Conservation (phyloP, 371 early-diverging fungal genomes). For the Fennellomyces sp. region DNA sequence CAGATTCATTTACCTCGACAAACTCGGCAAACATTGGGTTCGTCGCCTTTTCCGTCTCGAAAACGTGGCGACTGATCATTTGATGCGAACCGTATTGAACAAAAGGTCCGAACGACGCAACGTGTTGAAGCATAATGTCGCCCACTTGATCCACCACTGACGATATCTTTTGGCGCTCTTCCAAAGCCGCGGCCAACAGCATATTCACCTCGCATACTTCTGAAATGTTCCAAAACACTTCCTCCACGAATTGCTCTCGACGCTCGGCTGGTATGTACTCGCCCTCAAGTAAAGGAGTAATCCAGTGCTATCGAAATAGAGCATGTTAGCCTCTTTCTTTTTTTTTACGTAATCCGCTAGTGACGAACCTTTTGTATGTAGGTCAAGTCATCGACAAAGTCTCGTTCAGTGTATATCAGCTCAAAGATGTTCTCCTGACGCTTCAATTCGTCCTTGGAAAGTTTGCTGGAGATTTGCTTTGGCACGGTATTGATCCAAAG, state of each 20-base stretch:
- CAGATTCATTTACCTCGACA: conserved; percentile 56
- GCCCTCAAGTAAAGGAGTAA: conserved; percentile 68
- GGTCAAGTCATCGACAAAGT: conserved; percentile 83
- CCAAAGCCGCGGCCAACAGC: conserved; percentile 65
- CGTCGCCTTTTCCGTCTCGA: conserved; percentile 76
- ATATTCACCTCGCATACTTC: conserved; percentile 75
- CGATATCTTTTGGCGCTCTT: conserved; percentile 71
- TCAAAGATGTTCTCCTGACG: conserved; percentile 95
- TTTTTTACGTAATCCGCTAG: too few species aligned
- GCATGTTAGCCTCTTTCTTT: too few species aligned
- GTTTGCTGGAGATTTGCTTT: conserved; percentile 68
- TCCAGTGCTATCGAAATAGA: conserved; percentile 58
- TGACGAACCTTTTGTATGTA: conserved; percentile 64
- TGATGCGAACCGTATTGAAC: conserved; percentile 91
- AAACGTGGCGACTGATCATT: conserved; percentile 77
- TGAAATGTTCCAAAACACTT: conserved; percentile 83
- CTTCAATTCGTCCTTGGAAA: conserved; percentile 77
- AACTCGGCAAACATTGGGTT: conserved; percentile 76
- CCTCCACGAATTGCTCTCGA: conserved; percentile 68
- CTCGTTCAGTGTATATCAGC: conserved; percentile 87
- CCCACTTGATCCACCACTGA: conserved; percentile 81
- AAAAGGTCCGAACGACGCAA: conserved; percentile 77
- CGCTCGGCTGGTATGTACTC: conserved; percentile 62
- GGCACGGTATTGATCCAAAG: conserved; percentile 71
- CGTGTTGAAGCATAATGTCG: conserved; percentile 80